Conservation (phyloP, 2,329 filamentous ascomycete genomes). For the Sclerotinia borealis region DNA sequence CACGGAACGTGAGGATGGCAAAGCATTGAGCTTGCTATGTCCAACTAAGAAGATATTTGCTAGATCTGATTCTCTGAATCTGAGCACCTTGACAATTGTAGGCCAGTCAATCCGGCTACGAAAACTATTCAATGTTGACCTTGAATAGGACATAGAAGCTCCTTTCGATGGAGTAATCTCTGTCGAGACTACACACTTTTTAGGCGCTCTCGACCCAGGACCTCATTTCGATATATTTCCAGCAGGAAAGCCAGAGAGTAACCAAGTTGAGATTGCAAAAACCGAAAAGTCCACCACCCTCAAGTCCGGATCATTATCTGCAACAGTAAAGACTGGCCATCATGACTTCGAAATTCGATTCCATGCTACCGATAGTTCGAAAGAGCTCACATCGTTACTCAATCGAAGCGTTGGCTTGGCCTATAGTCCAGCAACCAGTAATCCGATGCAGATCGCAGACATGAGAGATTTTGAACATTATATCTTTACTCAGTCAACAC, state of each 20-base stretch:
- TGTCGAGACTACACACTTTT: conserved; percentile 52
- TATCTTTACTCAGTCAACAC: conserved; percentile 50
- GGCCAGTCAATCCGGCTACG: conserved; percentile 19
- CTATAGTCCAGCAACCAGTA: conserved; percentile 47
- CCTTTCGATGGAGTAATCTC: conserved; percentile 54
- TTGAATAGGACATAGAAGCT: conserved; percentile 46
- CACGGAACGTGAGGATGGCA: conserved; percentile 38
- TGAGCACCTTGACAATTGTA: conserved; percentile 48
- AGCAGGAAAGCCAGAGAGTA: conserved; percentile 40
- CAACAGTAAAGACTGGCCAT: conserved; percentile 42
- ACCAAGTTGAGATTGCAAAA: conserved; percentile 37
- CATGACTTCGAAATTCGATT: conserved; percentile 52
- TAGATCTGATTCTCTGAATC: conserved; percentile 51
- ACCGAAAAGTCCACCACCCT: conserved; percentile 42
- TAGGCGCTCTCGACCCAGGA: conserved; percentile 44
- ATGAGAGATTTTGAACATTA: conserved; percentile 48
- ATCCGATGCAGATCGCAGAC: conserved; percentile 47
- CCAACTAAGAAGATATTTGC: conserved; percentile 49
- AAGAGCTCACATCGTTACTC: conserved; percentile 48
- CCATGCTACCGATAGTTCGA: conserved; percentile 43
- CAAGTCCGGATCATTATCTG: conserved; percentile 45
- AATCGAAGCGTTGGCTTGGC: conserved; percentile 52
- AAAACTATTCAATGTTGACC: conserved; percentile 4
- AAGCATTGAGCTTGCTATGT: conserved; percentile 49
- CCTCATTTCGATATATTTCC: conserved; percentile 55